Evolutionary conservation across 2,329 filamentous ascomycete genomes (phyloP).

Genomic region (Ascomycota sp.): DNA sequence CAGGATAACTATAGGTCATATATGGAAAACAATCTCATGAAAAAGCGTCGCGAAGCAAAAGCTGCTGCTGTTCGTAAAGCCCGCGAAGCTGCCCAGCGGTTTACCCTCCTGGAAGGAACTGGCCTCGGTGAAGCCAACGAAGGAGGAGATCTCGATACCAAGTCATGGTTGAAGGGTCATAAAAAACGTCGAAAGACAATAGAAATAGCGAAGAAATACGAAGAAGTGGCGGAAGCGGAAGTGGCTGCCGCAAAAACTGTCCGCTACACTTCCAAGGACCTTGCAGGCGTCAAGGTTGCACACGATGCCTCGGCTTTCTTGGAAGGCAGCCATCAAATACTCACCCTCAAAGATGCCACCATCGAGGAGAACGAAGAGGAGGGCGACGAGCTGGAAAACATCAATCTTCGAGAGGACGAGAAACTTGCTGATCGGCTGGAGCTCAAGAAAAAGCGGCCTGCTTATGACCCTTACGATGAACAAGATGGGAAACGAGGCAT

Average conservation of each 20-base stretch:
- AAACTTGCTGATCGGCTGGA: slow-evolving; percentile 57
- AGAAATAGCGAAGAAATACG: slow-evolving; percentile 48
- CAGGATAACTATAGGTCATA: slow-evolving; percentile 52
- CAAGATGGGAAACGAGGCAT: slow-evolving; percentile 45
- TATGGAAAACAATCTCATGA: slow-evolving; percentile 53
- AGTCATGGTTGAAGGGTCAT: slow-evolving; percentile 68
- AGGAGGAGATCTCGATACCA: slow-evolving; percentile 50
- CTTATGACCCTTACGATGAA: slow-evolving; percentile 68
- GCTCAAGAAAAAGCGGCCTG: slow-evolving; percentile 73
- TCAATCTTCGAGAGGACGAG: slow-evolving; percentile 51
- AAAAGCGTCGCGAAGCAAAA: slow-evolving; percentile 58
- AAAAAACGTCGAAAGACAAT: slow-evolving; percentile 94
- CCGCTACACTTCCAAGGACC: slow-evolving; percentile 65
- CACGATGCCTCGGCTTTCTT: slow-evolving; percentile 71
- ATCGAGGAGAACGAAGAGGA: slow-evolving; percentile 70
- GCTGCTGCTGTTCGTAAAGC: slow-evolving; percentile 73
- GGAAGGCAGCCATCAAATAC: slow-evolving; percentile 66
- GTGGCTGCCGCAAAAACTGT: slow-evolving; percentile 38
- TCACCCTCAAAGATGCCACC: slow-evolving; percentile 85
- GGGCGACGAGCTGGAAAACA: slow-evolving; percentile 74
- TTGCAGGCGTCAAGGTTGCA: slow-evolving; percentile 78
- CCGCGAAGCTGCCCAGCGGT: slow-evolving; percentile 62
- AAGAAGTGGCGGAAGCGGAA: slow-evolving; percentile 61
- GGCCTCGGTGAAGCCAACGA: slow-evolving; percentile 61
- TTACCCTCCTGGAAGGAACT: slow-evolving; percentile 57